Conservation (phyloP, 2,329 filamentous ascomycete species). For the Didymella arachidicola region DNA sequence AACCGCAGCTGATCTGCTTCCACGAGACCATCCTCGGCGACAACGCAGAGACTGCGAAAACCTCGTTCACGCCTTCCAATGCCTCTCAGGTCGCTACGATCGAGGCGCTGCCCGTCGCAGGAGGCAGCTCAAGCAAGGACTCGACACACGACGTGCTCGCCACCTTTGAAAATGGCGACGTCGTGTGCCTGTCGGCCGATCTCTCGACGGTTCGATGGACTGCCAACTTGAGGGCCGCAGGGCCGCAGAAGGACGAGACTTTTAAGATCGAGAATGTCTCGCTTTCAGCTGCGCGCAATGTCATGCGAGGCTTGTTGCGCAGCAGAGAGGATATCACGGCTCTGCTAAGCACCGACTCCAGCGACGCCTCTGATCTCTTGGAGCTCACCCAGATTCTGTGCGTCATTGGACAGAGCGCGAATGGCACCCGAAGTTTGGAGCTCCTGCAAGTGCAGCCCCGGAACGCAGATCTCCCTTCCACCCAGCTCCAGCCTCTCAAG, state of each 20-base stretch:
- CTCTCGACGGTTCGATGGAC: conserved; percentile 46
- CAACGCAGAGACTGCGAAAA: conserved; percentile 45
- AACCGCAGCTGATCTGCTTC: conserved; percentile 63
- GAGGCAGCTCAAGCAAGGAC: conserved; percentile 26
- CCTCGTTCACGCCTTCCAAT: conserved; percentile 38
- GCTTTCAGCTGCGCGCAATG: conserved; percentile 50
- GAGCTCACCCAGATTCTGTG: conserved; percentile 49
- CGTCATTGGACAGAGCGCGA: conserved; percentile 35
- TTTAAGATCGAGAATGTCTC: conserved; percentile 46
- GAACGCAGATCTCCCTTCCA: conserved; percentile 40
- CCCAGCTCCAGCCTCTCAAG: conserved; percentile 42
- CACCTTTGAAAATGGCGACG: conserved; percentile 67
- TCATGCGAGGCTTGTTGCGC: conserved; percentile 54
- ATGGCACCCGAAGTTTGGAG: conserved; percentile 30
- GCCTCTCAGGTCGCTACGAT: conserved; percentile 39
- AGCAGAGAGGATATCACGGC: conserved; percentile 56
- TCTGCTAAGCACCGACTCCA: conserved; percentile 42
- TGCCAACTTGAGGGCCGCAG: conserved; percentile 30
- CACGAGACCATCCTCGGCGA: conserved; percentile 57
- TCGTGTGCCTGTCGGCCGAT: conserved; percentile 68
- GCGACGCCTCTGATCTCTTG: conserved; percentile 39
- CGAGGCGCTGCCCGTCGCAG: conserved; percentile 42
- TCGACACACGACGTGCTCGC: conserved; percentile 59
- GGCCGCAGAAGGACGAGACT: conserved; percentile 25
- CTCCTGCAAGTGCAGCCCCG: conserved; percentile 45